These are phyloP conservation scores for Mallotus japonicus DNA, from an alignment of 441 rosid genomes.

Conservation along the genomic window DNA sequence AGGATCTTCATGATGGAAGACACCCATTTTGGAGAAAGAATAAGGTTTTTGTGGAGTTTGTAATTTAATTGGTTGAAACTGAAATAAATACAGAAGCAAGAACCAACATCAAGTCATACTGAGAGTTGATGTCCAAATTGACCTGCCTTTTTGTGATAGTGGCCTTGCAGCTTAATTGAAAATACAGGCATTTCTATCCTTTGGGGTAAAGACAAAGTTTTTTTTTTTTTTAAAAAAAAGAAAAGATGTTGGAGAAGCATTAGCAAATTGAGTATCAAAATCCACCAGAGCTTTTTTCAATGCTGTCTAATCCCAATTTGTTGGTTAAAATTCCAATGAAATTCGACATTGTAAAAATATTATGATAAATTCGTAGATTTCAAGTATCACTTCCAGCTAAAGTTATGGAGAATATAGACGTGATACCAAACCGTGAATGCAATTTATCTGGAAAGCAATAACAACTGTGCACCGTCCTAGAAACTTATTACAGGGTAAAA, in stretches of 20 bases:
- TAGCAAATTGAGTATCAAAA: slow-evolving; percentile 29
- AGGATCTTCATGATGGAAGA: slow-evolving; percentile 53
- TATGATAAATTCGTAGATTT: slow-evolving; percentile 5
- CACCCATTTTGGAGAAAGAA: slow-evolving; percentile 39
- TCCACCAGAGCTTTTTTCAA: slow-evolving; percentile 4
- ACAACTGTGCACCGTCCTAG: not conserved
- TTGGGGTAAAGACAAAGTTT: slow-evolving; percentile 62
- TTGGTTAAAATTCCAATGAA: slow-evolving; percentile 12
- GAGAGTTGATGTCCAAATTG: slow-evolving; percentile 31
- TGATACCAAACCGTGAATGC: slow-evolving; percentile 32
- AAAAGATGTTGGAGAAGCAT: slow-evolving; percentile 18
- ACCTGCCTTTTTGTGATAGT: slow-evolving; percentile 34
- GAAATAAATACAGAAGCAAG: slow-evolving; percentile 19
- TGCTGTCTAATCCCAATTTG: slow-evolving; percentile 11
- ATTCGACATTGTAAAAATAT: not conserved
- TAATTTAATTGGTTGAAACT: slow-evolving; percentile 7
- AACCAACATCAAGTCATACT: slow-evolving; percentile 14
- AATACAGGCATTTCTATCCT: slow-evolving; percentile 27
- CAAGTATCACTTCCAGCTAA: slow-evolving; percentile 30
- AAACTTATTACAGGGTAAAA: not conserved
- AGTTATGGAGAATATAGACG: slow-evolving; percentile 40
- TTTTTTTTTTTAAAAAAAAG: not conserved
- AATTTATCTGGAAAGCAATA: slow-evolving; percentile 9
- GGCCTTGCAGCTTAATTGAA: slow-evolving; percentile 49
- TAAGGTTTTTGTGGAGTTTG: slow-evolving; percentile 2